These are phyloP conservation scores for Luffa aegyptiaca DNA, from an alignment of 306 rosid species.

Conservation along the genomic window DNA sequence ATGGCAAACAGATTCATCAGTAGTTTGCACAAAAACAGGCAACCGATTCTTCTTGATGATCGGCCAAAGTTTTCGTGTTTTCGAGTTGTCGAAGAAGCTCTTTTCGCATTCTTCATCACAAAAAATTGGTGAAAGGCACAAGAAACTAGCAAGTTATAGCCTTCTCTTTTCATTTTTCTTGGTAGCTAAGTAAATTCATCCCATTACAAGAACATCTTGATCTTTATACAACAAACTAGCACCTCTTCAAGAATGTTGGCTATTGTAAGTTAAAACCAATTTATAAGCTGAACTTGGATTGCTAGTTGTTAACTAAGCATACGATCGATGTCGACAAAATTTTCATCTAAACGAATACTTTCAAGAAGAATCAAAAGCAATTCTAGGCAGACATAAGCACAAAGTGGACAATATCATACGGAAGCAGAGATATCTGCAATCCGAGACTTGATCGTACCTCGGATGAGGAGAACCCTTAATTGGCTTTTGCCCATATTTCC, in stretches of 20 bases:
- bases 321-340: not conserved
- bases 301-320: not conserved
- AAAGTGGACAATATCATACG: not conserved
- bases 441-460: conserved; percentile 39
- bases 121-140: not conserved
- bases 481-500: conserved; percentile 99
- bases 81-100: not conserved
- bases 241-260: not conserved
- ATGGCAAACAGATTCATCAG: not conserved
- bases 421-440: not conserved
- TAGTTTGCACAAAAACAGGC: not conserved
- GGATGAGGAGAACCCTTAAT: conserved; percentile 99
- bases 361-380: not conserved
- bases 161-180: not conserved
- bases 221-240: not conserved
- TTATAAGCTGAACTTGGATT: not conserved
- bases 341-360: not conserved
- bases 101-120: not conserved
- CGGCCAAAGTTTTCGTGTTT: not conserved
- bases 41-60: not conserved
- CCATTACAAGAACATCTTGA: not conserved
- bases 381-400: not conserved
- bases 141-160: not conserved
- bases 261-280: not conserved
- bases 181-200: not conserved